Conservation (phyloP, 2,329 filamentous ascomycete species). For the Alternaria sp. region DNA sequence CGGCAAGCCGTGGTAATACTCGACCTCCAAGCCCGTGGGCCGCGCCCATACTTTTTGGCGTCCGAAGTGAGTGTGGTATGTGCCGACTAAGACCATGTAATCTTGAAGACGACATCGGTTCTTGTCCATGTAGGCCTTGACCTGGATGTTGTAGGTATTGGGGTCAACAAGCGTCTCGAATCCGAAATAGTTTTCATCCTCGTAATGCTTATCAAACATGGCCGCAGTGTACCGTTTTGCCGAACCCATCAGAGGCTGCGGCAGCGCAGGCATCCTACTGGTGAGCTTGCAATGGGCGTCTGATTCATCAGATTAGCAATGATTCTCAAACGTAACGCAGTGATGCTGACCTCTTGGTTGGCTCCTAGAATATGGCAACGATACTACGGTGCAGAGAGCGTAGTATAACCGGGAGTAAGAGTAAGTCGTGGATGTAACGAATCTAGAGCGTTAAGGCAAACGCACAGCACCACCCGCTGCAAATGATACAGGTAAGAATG, state of each 20-base stretch:
- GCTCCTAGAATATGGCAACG: not conserved
- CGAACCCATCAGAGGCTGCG: not conserved
- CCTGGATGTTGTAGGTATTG: not conserved
- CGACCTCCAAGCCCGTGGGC: not conserved
- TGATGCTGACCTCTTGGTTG: not conserved
- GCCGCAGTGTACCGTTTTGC: not conserved
- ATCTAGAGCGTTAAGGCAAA: not conserved
- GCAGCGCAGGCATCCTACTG: not conserved
- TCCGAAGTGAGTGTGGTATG: not conserved
- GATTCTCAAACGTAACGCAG: not conserved
- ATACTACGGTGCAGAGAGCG: not conserved
- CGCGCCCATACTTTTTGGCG: not conserved
- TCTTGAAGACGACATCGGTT: not conserved
- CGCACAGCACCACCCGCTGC: not conserved
- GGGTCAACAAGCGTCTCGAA: not conserved
- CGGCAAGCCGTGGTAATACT: not conserved
- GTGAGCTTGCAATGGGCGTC: not conserved
- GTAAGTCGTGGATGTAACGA: not conserved
- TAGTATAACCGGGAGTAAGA: not conserved
- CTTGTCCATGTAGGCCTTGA: not conserved
- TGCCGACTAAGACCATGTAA: not conserved
- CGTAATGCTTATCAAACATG: not conserved
- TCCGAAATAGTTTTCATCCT: not conserved
- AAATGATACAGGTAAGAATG: not conserved
- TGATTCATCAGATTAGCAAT: not conserved